These are phyloP conservation scores for Pseudophaeomoniella oleicola DNA, from an alignment of 2,329 filamentous ascomycete genomes.

Conservation along the genomic window DNA sequence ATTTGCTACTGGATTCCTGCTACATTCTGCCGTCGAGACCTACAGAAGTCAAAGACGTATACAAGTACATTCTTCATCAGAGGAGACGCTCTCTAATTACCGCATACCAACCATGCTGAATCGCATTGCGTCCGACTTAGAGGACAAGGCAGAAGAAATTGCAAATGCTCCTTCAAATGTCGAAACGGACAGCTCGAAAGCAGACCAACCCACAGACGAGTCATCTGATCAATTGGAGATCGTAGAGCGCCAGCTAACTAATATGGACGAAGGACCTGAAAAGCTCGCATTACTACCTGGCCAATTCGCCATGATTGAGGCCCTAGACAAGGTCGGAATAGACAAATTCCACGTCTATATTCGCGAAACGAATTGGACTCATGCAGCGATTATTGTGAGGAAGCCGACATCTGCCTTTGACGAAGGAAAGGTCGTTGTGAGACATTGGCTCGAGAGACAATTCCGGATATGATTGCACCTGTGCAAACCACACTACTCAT, in stretches of 20 bases:
- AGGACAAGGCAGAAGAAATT: slow-evolving; percentile 61
- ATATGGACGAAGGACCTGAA: slow-evolving; percentile 41
- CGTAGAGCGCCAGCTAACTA: slow-evolving; percentile 26
- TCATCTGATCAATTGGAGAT: slow-evolving; percentile 12
- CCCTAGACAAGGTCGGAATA: slow-evolving; percentile 51
- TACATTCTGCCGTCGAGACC: slow-evolving; percentile 65
- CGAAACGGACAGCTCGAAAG: slow-evolving; percentile 37
- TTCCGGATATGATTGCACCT: too few species aligned
- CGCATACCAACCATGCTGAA: slow-evolving; percentile 62
- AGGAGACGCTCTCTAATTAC: slow-evolving; percentile 54
- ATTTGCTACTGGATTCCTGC: slow-evolving; percentile 53
- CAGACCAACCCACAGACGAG: slow-evolving; percentile 12
- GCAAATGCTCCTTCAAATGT: slow-evolving; percentile 57
- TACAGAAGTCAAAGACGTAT: slow-evolving; percentile 62
- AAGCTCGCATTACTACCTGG: slow-evolving; percentile 63
- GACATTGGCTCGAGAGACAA: slow-evolving; percentile 65
- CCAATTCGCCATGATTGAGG: slow-evolving; percentile 75
- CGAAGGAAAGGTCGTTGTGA: slow-evolving; percentile 64
- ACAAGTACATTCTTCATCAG: slow-evolving; percentile 56
- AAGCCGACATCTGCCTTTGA: slow-evolving; percentile 50
- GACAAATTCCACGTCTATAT: slow-evolving; percentile 41
- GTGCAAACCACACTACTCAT: too few species aligned
- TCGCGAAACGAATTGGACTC: slow-evolving; percentile 55
- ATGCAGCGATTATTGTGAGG: slow-evolving; percentile 81
- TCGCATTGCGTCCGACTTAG: slow-evolving; percentile 59